phyloP scores from a whole-genome alignment of 2,329 filamentous ascomycete genomes.

The Mycosphaerella sp. region DNA sequence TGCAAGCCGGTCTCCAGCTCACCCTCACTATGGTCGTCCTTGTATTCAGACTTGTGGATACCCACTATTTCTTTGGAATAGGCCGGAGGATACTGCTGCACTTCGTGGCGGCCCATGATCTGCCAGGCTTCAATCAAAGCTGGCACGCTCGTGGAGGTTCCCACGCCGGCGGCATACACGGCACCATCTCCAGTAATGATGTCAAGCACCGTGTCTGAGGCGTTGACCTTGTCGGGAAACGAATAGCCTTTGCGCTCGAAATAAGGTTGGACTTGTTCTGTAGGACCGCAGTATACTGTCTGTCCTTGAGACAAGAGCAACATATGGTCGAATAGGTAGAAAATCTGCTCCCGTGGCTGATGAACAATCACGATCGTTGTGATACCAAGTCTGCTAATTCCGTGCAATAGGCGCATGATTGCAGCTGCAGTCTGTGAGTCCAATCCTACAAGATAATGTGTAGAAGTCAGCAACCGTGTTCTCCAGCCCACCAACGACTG shows the following conservation, averaged over 20 bases:
- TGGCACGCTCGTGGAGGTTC: neutral
- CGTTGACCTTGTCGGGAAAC: constrained; percentile 47
- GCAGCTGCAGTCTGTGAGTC: constrained; percentile 53
- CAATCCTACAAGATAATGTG: constrained; percentile 17
- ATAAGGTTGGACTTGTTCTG: constrained; percentile 42
- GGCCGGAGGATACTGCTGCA: neutral
- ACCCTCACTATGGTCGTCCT: neutral
- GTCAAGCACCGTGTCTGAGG: constrained; percentile 53
- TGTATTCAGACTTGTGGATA: neutral
- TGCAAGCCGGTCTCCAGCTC: constrained; percentile 37
- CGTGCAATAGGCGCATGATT: constrained; percentile 51
- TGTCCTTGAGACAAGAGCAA: constrained; percentile 52
- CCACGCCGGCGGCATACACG: constrained; percentile 45
- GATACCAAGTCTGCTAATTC: constrained; percentile 50
- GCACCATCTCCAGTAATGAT: constrained; percentile 43
- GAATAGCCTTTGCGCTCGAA: constrained; percentile 50
- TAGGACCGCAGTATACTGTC: constrained; percentile 50
- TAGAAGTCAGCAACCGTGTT: neutral
- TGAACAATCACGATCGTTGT: constrained; percentile 56
- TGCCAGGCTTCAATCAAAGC: neutral
- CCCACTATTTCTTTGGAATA: constrained; percentile 1
- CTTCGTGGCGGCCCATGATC: neutral
- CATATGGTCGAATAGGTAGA: constrained; percentile 52
- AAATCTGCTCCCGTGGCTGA: constrained; percentile 55
- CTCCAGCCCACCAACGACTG: neutral